Evolutionary conservation across 352 stramenopile species (phyloP), one percentile per base, ranked within the genome.

Genomic region (Aphanomyces euteiches): DNA sequence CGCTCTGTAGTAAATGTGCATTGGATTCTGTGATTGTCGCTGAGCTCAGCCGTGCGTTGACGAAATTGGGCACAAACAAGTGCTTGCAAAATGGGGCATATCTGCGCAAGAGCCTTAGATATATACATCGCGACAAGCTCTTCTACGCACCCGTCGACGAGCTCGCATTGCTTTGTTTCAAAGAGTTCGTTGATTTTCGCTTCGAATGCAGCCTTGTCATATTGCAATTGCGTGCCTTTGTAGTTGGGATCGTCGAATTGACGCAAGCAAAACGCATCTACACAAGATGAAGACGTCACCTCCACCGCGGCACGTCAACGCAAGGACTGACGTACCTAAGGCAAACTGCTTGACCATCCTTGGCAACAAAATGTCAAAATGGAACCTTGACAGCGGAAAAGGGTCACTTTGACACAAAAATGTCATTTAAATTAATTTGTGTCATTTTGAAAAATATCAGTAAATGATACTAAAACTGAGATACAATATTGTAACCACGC

Each of bases 71-170:
- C 36, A 99, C 77, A 75, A 99, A 99, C 39, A 99, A 65, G 80
- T 99, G 97, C 85, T 99, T 99, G 84, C 97, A 99, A 83, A 99
- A 99, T 36, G 97, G 93, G 59, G 97, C 97, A 76, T 99, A 99
- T 28, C 92, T 96, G 41, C 56, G 8, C 10, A 60, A 21, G 15
- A 66, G 48, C 7, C 7, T 40, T 8, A 37, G 7, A 5, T 19
- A 19, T 5, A 28, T 3, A 15, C 13, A 53, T 19, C 10, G 41
- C 47, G 17, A 19, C n/a, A 17, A n/a, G 38, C 17, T 38, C 5
- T n/a, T 4, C 5, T 6, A 41, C 7, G 21, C 39, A 71, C 64
- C 80, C 80, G 48, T 76, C 70, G n/a, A 76, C 61, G 37, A 82
- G 75, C 8, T 47, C 36, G 19, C 36, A 43, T 10, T 65, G 45